These are phyloP conservation scores for Plasmodium gonderi DNA, from an alignment of 169 alveolate genomes.

Conservation along the genomic window DNA sequence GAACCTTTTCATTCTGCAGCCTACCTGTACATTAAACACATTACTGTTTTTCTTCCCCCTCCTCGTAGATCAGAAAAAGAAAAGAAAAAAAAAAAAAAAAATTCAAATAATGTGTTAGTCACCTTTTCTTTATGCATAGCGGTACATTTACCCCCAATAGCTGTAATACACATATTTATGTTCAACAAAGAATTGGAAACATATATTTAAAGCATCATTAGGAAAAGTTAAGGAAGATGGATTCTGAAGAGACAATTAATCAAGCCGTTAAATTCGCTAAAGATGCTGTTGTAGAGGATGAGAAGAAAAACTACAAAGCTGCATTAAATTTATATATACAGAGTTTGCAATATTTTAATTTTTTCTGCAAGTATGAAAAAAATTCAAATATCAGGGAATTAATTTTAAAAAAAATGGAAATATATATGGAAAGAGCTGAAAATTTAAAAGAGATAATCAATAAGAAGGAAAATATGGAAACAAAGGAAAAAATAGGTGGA, in stretches of 20 bases:
- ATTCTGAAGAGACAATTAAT: conserved; percentile 72
- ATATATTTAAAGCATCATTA: not conserved
- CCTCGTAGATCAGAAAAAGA: too few species aligned
- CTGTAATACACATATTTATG: not conserved
- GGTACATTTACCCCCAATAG: too few species aligned
- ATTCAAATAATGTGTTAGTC: too few species aligned
- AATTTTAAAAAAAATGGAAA: conserved; percentile 80
- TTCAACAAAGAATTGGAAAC: not conserved
- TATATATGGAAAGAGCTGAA: conserved; percentile 83
- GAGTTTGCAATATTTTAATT: conserved; percentile 73
- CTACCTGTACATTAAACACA: too few species aligned
- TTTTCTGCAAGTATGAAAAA: conserved; percentile 76
- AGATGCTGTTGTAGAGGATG: conserved; percentile 75
- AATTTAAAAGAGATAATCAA: conserved; percentile 75
- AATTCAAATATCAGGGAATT: conserved; percentile 79
- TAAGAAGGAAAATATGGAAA: conserved; percentile 57
- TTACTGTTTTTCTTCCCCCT: too few species aligned
- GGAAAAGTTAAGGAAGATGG: conserved; percentile 18
- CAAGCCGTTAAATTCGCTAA: conserved; percentile 73
- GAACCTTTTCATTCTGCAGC: too few species aligned
- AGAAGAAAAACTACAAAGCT: conserved; percentile 70
- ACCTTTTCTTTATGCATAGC: too few species aligned
- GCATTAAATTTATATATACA: conserved; percentile 75
- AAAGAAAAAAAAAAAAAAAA: too few species aligned
- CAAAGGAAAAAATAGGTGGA: conserved; percentile 54